Percentiles rank a stretch among this genome's conserved stretches.
Evolutionary conservation across 306 rosid genomes (phyloP).

Genomic region (Prunus padus): DNA sequence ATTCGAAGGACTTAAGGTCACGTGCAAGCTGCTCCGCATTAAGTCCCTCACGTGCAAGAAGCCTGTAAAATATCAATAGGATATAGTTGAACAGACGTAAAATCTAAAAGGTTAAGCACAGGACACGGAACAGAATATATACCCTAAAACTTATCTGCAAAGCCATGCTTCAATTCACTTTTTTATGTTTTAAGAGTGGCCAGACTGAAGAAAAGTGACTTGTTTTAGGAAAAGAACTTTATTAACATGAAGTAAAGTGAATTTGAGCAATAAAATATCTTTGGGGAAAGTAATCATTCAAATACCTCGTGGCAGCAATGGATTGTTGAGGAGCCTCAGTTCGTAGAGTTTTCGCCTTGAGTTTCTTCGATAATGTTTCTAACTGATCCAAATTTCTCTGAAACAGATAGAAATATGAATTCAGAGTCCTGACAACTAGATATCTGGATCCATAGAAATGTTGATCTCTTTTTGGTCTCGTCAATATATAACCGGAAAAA

Average conservation of each 20-base stretch:
- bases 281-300: not conserved
- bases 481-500: not conserved
- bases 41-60: conserved; percentile 97
- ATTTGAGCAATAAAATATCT: not conserved
- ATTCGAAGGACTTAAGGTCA: conserved; percentile 94
- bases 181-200: not conserved
- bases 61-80: conserved; percentile 44
- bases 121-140: not conserved
- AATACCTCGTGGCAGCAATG: conserved; percentile 91
- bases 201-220: not conserved
- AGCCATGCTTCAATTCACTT: not conserved
- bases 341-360: conserved; percentile 86
- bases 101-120: not conserved
- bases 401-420: conserved; percentile 18
- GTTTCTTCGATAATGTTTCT: conserved; percentile 94
- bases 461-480: not conserved
- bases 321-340: conserved; percentile 89
- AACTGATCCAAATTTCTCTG: conserved; percentile 96
- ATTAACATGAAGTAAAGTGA: not conserved
- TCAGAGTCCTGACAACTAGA: conserved; percentile 18
- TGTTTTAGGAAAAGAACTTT: not conserved
- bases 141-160: not conserved
- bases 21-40: conserved; percentile 99
- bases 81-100: not conserved
- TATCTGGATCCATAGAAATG: not conserved